Evolutionary conservation across 257 asterid species (phyloP).

Genomic region (Solanum bukasovii): DNA sequence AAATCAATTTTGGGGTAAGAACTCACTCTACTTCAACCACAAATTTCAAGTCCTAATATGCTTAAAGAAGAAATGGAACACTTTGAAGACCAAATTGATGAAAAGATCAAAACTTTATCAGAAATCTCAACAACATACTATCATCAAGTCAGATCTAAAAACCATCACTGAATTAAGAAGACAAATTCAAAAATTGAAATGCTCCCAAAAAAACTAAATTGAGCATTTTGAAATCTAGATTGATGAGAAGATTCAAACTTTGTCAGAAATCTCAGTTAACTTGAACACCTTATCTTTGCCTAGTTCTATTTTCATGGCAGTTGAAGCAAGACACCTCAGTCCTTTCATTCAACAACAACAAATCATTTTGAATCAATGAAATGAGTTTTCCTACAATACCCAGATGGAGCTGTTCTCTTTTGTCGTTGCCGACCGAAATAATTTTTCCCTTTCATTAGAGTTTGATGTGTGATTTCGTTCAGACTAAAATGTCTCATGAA

Average conservation of each 20-base stretch:
- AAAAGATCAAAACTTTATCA: neutral
- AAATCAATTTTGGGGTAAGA: neutral
- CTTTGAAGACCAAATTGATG: neutral
- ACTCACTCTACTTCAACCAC: neutral
- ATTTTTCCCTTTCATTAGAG: constrained; percentile 14
- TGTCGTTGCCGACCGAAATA: constrained; percentile 19
- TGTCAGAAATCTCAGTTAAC: neutral
- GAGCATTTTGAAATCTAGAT: too few species aligned
- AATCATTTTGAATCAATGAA: constrained; percentile 15
- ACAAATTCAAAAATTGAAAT: too few species aligned
- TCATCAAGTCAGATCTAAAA: too few species aligned
- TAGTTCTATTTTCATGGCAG: constrained; percentile 32
- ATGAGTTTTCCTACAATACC: constrained; percentile 5
- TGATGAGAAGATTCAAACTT: too few species aligned
- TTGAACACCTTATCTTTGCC: neutral
- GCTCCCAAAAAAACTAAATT: too few species aligned
- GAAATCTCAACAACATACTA: neutral
- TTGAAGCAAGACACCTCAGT: constrained; percentile 59
- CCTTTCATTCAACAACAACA: constrained; percentile 23
- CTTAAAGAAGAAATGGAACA: neutral
- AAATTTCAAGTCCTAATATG: neutral
- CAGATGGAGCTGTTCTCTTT: constrained; percentile 25
- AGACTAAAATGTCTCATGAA: constrained; percentile 31
- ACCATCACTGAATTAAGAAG: too few species aligned
- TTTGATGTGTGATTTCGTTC: constrained; percentile 20